These are phyloP conservation scores for Ogataea sp. DNA, from an alignment of 805 yeast species.

Conservation along the genomic window DNA sequence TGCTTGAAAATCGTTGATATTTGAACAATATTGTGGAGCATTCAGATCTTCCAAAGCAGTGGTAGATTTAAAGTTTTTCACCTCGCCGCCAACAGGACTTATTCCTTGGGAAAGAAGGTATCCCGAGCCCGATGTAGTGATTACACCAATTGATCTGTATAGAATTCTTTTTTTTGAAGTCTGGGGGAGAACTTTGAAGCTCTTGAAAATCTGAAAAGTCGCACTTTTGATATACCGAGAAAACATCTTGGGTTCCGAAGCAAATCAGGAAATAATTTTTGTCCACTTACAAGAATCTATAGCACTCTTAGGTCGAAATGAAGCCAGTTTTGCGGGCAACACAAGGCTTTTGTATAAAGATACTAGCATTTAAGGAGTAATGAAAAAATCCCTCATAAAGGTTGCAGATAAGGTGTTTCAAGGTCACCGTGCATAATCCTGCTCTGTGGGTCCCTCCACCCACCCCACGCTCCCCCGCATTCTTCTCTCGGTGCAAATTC, in stretches of 20 bases:
- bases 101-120: not conserved
- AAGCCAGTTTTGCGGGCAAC: too few species aligned
- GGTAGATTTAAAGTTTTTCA: not conserved
- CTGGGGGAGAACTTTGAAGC: not conserved
- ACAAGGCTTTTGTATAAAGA: too few species aligned
- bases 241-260: not conserved
- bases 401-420: too few species aligned
- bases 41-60: not conserved
- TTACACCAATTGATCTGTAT: not conserved
- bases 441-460: too few species aligned
- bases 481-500: too few species aligned
- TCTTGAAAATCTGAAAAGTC: not conserved
- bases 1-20: not conserved
- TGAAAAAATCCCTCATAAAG: too few species aligned
- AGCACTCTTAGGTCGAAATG: too few species aligned
- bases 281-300: too few species aligned
- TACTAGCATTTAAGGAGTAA: too few species aligned
- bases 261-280: too few species aligned
- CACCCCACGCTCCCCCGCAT: too few species aligned
- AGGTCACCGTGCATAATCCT: too few species aligned
- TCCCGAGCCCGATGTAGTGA: not conserved
- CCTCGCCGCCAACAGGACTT: not conserved
- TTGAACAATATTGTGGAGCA: constrained; percentile 1
- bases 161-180: not conserved
- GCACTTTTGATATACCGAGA: not conserved